Percentiles rank a stretch among this genome's conserved stretches.
phyloP scores from a whole-genome alignment of 177 flowering plant species.

The Vitis hybrid region DNA sequence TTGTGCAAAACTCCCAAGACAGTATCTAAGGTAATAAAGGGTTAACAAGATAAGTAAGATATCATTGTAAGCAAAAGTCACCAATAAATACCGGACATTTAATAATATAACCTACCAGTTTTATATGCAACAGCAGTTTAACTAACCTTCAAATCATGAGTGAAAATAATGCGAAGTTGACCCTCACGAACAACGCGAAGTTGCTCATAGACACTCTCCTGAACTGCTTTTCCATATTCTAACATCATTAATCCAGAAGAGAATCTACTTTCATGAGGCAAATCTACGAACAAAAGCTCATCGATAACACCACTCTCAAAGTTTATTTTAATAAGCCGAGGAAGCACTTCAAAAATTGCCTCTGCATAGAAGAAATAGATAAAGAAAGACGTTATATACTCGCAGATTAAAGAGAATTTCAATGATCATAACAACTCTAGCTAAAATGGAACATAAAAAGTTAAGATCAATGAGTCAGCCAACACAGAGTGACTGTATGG shows the following conservation, averaged over 20 bases:
- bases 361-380: slow-evolving; percentile 8
- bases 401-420: too few relatives aligned
- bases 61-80: not conserved
- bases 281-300: slow-evolving; percentile 21
- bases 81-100: not conserved
- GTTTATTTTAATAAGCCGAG: slow-evolving; percentile 18
- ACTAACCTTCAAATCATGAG: slow-evolving; percentile 12
- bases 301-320: slow-evolving; percentile 24
- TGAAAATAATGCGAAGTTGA: slow-evolving; percentile 14
- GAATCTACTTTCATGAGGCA: slow-evolving; percentile 14
- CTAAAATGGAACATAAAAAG: too few relatives aligned
- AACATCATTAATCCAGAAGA: slow-evolving; percentile 12
- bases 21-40: slow-evolving; percentile 10
- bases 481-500: too few relatives aligned
- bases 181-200: slow-evolving; percentile 21
- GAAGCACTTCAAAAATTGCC: slow-evolving; percentile 17
- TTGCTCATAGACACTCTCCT: slow-evolving; percentile 20
- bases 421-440: too few relatives aligned
- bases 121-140: not conserved
- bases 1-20: slow-evolving; percentile 26
- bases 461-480: too few relatives aligned
- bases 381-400: too few relatives aligned
- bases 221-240: slow-evolving; percentile 15
- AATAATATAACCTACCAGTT: not conserved
- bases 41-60: not conserved